Base-by-base conservation (phyloP, 2,329 filamentous ascomycete genomes). In the Colletotrichum spaethianum region DNA sequence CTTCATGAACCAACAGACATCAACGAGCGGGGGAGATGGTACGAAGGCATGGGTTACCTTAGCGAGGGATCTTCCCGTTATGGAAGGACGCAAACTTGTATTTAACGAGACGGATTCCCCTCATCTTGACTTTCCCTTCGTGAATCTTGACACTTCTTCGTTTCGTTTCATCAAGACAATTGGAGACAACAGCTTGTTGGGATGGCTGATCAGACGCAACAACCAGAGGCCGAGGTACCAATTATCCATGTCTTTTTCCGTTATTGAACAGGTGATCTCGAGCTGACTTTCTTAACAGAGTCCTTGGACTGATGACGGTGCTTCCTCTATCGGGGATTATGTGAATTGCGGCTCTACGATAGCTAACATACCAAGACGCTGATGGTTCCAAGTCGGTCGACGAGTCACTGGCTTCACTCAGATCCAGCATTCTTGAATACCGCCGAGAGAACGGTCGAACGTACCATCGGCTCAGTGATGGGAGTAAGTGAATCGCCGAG, bases 391-490 rank as follows among this genome's bases (percentile, higher is more conserved):
- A 55, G 68, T 42, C 56, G 12, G 23, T 3, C 12, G 2, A 46
- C 3, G 52, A 46, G 2, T 63, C 69, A 4, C 18, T 63, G 1
- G 16, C 5, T 26, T 68, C 69, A 12, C 1, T 68, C 4, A 59
- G 52, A 9, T 68, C 64, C 2, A 72, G 57, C n/a, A 59, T 72
- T 4, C 11, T 42, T 2, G 52, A 70, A 1, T 67, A 65, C 18
- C 65, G 67, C 7, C 20, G 2, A 28, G 66, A 74, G 42, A 73
- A 74, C n/a, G 70, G 73, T 20, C 44, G 70, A 5, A 70, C 70
- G 4, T 70, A 70, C 12, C 65, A 67, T 40, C 73, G 78, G 1
- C 80, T 57, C 2, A 69, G 62, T 12, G 71, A 70, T 26, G 67
- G 67, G 9, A 73, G 71, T 71, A 33, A 5, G 52, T 36, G 4